Conservation (phyloP, 1,284 basidiomycete species). For the Sporisorium iseilematis-ciliati region DNA sequence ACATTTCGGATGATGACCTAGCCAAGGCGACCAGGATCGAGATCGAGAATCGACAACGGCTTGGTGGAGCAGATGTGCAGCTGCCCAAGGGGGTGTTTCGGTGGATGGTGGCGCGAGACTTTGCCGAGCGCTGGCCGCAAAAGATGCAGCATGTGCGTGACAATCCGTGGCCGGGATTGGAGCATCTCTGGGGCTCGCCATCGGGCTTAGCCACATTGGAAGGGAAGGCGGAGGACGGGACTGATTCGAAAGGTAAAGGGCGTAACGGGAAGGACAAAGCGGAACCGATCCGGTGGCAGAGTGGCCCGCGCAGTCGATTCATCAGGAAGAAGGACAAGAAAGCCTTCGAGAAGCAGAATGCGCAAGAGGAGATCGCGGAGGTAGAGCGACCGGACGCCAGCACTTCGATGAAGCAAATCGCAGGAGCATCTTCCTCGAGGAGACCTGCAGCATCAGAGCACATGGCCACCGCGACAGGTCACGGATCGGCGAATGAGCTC, state of each 20-base stretch:
- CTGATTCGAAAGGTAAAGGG: neutral
- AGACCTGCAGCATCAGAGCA: neutral
- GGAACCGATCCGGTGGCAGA: slow-evolving; percentile 39
- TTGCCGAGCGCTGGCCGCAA: slow-evolving; percentile 37
- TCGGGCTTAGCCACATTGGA: neutral
- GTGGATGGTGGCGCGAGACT: slow-evolving; percentile 45
- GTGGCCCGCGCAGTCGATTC: slow-evolving; percentile 32
- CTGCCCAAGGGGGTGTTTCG: slow-evolving; percentile 34
- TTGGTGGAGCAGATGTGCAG: slow-evolving; percentile 21
- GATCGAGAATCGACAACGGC: slow-evolving; percentile 23
- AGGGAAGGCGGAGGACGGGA: neutral
- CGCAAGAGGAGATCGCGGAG: neutral
- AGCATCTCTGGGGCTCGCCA: slow-evolving; percentile 30
- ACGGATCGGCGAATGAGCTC: neutral
- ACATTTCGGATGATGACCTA: slow-evolving; percentile 34
- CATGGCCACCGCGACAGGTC: neutral
- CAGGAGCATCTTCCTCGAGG: neutral
- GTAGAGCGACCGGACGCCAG: neutral
- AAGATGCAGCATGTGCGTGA: slow-evolving; percentile 29
- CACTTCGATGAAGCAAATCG: neutral
- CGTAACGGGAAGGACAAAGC: neutral
- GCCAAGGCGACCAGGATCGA: slow-evolving; percentile 19
- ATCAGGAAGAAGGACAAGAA: slow-evolving; percentile 19
- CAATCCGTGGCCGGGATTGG: slow-evolving; percentile 40
- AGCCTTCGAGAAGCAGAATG: neutral